Percentiles rank a stretch among this genome's conserved stretches.
Evolutionary conservation across 345 rosid genomes (phyloP).

Genomic region (Xanthoceras sorbifolium): DNA sequence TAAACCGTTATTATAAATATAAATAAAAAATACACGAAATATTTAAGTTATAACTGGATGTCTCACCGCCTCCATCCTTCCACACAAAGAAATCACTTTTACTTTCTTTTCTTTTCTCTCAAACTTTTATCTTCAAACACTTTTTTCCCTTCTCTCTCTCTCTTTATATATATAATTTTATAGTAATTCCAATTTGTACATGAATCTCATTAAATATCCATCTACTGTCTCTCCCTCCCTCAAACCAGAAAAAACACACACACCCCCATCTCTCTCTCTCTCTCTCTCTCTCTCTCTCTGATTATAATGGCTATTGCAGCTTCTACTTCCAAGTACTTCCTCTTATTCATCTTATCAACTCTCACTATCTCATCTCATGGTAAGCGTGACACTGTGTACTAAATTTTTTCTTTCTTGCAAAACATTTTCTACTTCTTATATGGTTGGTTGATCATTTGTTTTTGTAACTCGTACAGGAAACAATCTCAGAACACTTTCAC

Average conservation of each 20-base stretch:
- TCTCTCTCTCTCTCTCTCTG: conserved; percentile 26
- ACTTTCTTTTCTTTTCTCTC: conserved; percentile 24
- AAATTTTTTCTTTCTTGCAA: not conserved
- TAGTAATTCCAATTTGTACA: conserved; percentile 10
- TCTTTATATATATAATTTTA: not conserved
- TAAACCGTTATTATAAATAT: too few relatives aligned
- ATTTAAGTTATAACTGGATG: too few relatives aligned
- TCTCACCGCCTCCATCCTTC: too few relatives aligned
- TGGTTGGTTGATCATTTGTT: not conserved
- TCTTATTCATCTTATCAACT: conserved; percentile 44
- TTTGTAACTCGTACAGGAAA: conserved; percentile 23
- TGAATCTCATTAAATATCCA: conserved; percentile 24
- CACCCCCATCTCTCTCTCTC: not conserved
- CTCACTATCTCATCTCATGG: conserved; percentile 41
- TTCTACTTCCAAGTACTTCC: conserved; percentile 34
- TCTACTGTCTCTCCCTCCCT: conserved; percentile 22
- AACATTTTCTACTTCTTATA: too few relatives aligned
- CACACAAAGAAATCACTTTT: conserved; percentile 55
- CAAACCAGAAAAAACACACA: conserved; percentile 20
- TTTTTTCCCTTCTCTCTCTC: conserved; percentile 20
- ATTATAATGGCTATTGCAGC: conserved; percentile 47
- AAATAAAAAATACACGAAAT: too few relatives aligned
- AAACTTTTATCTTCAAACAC: conserved; percentile 30
- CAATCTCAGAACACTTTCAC: conserved; percentile 28
- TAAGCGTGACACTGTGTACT: conserved; percentile 15